These are phyloP conservation scores for Sporothrix protearum DNA, from an alignment of 2,329 filamentous ascomycete species.

Conservation along the genomic window DNA sequence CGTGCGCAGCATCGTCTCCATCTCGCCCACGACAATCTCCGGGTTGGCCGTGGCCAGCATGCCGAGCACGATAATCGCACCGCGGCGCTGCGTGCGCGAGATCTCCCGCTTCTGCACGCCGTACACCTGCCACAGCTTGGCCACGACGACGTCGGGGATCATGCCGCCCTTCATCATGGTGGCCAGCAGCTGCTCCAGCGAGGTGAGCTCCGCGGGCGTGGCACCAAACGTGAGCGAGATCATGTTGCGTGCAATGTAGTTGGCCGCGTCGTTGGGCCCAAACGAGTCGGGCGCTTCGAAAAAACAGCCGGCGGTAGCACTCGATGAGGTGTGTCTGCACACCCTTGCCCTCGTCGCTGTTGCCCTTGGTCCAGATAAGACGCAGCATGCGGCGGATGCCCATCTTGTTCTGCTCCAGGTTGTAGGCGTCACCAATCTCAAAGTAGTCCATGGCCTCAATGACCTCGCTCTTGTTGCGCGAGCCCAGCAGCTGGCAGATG, in stretches of 20 bases:
- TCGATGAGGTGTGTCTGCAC: constrained; percentile 96
- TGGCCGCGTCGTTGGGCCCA: constrained; percentile 82
- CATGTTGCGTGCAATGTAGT: constrained; percentile 97
- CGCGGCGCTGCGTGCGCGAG: constrained; percentile 82
- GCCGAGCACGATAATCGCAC: constrained; percentile 91
- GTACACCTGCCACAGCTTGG: constrained; percentile 97
- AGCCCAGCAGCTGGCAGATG: constrained; percentile 83
- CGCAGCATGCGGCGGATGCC: constrained; percentile 95
- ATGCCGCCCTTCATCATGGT: constrained; percentile 97
- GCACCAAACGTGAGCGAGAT: constrained; percentile 96
- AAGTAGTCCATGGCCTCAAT: constrained; percentile 99
- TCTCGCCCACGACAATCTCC: constrained; percentile 89
- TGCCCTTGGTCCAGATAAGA: constrained; percentile 98
- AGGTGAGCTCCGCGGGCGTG: constrained; percentile 90
- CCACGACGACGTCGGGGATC: constrained; percentile 78
- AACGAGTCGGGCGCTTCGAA: constrained; percentile 90
- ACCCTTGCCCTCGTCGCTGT: constrained; percentile 97
- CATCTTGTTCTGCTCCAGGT: constrained; percentile 85
- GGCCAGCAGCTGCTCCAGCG: constrained; percentile 86
- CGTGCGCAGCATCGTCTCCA: constrained; percentile 89
- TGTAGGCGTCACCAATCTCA: constrained; percentile 90
- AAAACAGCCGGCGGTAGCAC: constrained; percentile 93
- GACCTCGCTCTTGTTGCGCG: constrained; percentile 96
- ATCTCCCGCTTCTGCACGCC: constrained; percentile 91
- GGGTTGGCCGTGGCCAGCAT: constrained; percentile 94